These are phyloP conservation scores for Arxiozyma heterogenica DNA, from an alignment of 1,139 yeast genomes.

Conservation along the genomic window DNA sequence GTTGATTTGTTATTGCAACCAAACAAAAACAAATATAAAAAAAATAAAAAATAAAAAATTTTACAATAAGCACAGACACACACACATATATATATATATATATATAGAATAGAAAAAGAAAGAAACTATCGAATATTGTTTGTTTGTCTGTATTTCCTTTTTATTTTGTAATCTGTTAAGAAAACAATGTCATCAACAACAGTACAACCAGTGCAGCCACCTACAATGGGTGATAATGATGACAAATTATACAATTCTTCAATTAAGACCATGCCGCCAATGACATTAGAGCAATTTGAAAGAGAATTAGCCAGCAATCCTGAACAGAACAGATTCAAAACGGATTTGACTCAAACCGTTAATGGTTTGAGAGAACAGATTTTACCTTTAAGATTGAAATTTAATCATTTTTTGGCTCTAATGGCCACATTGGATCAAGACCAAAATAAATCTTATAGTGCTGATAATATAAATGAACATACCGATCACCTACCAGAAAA, in stretches of 20 bases:
- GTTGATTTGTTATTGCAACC: too few relatives aligned
- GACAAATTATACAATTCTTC: not conserved
- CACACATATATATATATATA: too few relatives aligned
- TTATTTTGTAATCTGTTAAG: too few relatives aligned
- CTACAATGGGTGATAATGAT: not conserved
- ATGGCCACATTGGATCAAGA: conserved; percentile 19
- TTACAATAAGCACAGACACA: too few relatives aligned
- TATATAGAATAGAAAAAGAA: too few relatives aligned
- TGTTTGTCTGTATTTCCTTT: too few relatives aligned
- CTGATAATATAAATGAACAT: not conserved
- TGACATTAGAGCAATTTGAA: conserved; percentile 17
- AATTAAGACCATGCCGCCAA: not conserved
- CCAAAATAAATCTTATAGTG: not conserved
- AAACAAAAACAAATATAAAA: too few relatives aligned
- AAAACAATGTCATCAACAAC: not conserved
- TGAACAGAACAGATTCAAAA: conserved; percentile 9
- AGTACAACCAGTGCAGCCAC: too few relatives aligned
- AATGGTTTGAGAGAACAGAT: conserved; percentile 16
- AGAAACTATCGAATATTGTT: too few relatives aligned
- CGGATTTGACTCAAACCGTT: conserved; percentile 9
- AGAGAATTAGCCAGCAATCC: conserved; percentile 8
- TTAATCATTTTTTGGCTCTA: conserved; percentile 23
- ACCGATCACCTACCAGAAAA: not conserved
- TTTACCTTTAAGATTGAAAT: conserved; percentile 23
- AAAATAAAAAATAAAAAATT: too few relatives aligned